Conservation (phyloP, 1,139 yeast genomes). For the Kodamaea arcana region DNA sequence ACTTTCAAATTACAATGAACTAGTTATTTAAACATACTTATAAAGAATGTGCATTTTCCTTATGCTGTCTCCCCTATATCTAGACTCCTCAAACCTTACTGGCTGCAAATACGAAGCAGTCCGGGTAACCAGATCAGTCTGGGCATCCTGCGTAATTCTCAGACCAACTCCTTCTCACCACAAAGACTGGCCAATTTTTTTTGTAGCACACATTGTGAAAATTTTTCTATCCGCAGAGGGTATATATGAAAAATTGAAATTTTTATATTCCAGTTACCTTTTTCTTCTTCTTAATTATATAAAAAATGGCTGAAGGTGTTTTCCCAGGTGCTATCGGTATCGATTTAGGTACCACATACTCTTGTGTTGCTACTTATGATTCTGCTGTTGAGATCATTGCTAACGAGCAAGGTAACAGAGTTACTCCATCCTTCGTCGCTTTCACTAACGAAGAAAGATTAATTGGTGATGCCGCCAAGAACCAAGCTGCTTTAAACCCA, state of each 20-base stretch:
- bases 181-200: neutral
- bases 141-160: neutral
- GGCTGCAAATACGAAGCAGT: slow-evolving; percentile 3
- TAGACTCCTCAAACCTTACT: too few species aligned
- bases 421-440: slow-evolving; percentile 97
- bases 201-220: neutral
- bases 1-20: too few species aligned
- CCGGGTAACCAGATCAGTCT: neutral
- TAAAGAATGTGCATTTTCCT: too few species aligned
- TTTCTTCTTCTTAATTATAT: slow-evolving; percentile 15
- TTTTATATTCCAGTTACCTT: slow-evolving; percentile 1
- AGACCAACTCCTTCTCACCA: neutral
- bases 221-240: neutral
- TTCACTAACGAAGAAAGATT: slow-evolving; percentile 97
- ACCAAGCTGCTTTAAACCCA: slow-evolving; percentile 98
- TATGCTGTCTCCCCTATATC: too few species aligned
- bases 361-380: slow-evolving; percentile 96
- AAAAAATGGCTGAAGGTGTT: slow-evolving; percentile 92
- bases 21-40: too few species aligned
- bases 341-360: slow-evolving; percentile 99
- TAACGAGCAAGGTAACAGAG: slow-evolving; percentile 99
- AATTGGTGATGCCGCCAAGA: slow-evolving; percentile 99
- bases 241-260: neutral
- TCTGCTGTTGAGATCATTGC: slow-evolving; percentile 93
- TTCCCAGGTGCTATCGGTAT: slow-evolving; percentile 99